A percentile compares a stretch with the other conserved stretches of the same genome.
Conservation (phyloP, 768 basidiomycete species). For the Boletus huronensis region DNA sequence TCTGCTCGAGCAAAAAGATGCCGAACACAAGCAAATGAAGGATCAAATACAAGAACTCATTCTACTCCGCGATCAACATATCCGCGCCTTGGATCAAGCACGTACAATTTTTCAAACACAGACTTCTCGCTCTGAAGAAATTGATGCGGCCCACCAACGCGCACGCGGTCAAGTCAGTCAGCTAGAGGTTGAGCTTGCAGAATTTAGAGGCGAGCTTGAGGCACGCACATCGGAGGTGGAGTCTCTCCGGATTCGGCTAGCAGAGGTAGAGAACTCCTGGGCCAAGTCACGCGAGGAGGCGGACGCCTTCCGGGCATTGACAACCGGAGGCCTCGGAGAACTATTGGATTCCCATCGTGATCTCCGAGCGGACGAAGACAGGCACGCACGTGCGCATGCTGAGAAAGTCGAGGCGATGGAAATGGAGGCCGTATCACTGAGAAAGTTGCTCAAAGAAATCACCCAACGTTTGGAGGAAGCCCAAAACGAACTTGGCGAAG, state of each 20-base stretch:
- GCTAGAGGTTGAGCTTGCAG: conserved; percentile 74
- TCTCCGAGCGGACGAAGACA: conserved; percentile 79
- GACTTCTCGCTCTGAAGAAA: conserved; percentile 72
- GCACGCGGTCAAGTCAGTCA: conserved; percentile 64
- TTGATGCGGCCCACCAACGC: conserved; percentile 68
- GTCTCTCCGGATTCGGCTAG: conserved; percentile 55
- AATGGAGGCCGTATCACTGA: conserved; percentile 68
- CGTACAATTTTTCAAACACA: conserved; percentile 73
- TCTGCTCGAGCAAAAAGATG: conserved; percentile 70
- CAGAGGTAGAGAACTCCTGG: conserved; percentile 88
- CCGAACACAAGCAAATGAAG: conserved; percentile 63
- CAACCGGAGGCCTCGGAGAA: conserved; percentile 82
- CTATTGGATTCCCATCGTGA: conserved; percentile 86
- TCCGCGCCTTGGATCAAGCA: conserved; percentile 85
- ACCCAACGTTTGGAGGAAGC: conserved; percentile 67
- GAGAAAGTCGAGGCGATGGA: conserved; percentile 84
- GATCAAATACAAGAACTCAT: conserved; percentile 70
- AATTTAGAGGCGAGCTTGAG: conserved; percentile 81
- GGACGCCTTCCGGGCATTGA: conserved; percentile 81
- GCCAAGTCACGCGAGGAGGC: conserved; percentile 91
- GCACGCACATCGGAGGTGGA: conserved; percentile 71
- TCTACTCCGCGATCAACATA: conserved; percentile 74
- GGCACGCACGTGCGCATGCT: conserved; percentile 65
- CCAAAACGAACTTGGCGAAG: conserved; percentile 61
- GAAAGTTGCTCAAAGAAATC: conserved; percentile 77